Base-by-base conservation (phyloP, 2,329 filamentous ascomycete species). In the Phialophora tarda region DNA sequence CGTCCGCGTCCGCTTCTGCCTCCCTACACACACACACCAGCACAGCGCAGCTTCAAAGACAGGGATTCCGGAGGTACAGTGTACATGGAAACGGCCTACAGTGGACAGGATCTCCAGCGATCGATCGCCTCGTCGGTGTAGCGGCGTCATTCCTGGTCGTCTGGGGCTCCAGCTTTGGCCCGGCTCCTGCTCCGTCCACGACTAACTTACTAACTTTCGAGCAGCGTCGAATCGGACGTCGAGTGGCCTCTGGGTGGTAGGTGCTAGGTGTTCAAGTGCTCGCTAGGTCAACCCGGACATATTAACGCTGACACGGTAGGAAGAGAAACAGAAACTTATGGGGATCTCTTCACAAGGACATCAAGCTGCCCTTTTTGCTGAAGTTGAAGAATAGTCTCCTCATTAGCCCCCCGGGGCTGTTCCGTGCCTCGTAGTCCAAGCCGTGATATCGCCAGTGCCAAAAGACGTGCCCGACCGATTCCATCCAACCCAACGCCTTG, bases 401-500 rank as follows among this genome's bases (percentile, higher is more conserved):
- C 48, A 51, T 51, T 51, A 26, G n/a, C 21, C 21, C 21, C 48
- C 10, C 48, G 2, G 24, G 48, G 48, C 11, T 28, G 21, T 24
- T 51, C 48, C 23, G 14, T 51, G 11, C 12, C 24, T 28, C 48
- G 21, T 24, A 51, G 23, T 14, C 48, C 6, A 44, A 44, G 38
- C 48, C 24, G 3, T 24, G 24, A 51, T 24, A 51, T 51, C 48
- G 48, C 48, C 10, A 17, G 14, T 26, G 48, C 48, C 23, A 7
- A 7, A 51, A 51, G 11, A 51, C 10, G 26, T n/a, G 8, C 5
- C 48, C 14, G 48, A 51, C 48, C 17, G 17, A 44, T 47, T 32
- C 34, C 32, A 10, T 50, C 56, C 61, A 53, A 59, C 26, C 65
- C 62, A 67, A 65, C 65, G 62, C 65, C 65, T 64, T 68, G 65